Evolutionary conservation across 345 rosid species (phyloP), one percentile per base, ranked within the genome.

Genomic region (Durio zibethinus): DNA sequence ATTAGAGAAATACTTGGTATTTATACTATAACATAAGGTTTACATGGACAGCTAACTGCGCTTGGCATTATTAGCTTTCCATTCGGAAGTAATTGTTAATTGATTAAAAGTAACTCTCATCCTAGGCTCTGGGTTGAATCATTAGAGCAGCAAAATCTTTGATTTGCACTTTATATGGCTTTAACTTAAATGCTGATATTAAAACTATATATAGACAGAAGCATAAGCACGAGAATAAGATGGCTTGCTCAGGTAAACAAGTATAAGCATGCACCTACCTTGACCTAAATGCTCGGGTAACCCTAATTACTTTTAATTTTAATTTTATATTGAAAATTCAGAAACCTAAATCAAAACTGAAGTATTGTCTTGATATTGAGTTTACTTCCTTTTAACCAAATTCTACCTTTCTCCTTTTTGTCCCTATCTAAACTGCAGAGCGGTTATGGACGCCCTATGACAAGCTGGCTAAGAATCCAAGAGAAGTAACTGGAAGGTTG

Each of bases 361-460:
- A 25, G 10, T 62, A 33, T 33, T 33, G 67, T 47, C 23, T 69
- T 29, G 73, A n/a, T 25, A 25, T 15, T 47, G 45, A 18, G 38
- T 50, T 72, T 72, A 40, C 64, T 0, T 60, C 47, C 16, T 50
- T n/a, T 31, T 43, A 9, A 62, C 64, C n/a, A 23, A 50, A 33
- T 33, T 66, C 50, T 54, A 71, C 27, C 2, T 18, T 68, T 14
- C 43, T 67, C 25, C 47, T 20, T 54, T 0, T 12, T 9, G 6
- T 59, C 43, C 23, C 16, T 4, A 29, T 21, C 76, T 16, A 3
- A n/a, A 25, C 35, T 66, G 76, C 71, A 91, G 97, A 92, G 85
- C 83, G 94, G 76, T 71, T 92, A 43, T 91, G 97, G 97, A 90
- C 93, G 68, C 78, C 90, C 3, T 85, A 81, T 33, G 77, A 80